Evolutionary conservation across 2,329 filamentous ascomycete species (phyloP).

Genomic region (Monilinia fructigena): DNA sequence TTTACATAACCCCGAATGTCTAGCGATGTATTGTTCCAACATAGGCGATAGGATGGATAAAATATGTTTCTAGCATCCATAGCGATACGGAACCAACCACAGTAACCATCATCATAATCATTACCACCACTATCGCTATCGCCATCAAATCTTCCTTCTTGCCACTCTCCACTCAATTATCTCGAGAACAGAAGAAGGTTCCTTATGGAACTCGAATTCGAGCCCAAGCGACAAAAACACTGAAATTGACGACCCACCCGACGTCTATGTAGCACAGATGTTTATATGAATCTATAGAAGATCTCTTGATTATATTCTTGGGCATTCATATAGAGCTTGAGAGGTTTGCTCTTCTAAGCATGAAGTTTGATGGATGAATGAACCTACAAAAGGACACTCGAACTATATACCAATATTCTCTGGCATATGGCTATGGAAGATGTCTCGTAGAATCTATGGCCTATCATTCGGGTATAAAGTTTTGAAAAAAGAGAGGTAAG

Average conservation of each 20-base stretch:
- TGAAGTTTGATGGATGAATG: neutral
- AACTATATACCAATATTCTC: neutral
- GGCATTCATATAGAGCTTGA: neutral
- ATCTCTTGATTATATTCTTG: neutral
- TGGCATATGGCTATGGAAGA: neutral
- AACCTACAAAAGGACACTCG: neutral
- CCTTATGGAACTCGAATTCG: neutral
- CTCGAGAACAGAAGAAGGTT: neutral
- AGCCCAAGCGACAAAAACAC: neutral
- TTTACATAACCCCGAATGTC: neutral
- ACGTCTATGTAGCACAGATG: neutral
- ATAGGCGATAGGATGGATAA: neutral
- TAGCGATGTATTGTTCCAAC: neutral
- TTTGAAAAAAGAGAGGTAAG: neutral
- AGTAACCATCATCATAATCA: neutral
- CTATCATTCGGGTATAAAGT: neutral
- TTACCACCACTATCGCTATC: neutral
- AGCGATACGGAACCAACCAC: neutral
- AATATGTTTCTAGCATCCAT: neutral
- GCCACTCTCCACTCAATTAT: no score
- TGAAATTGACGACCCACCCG: neutral
- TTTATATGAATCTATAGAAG: neutral
- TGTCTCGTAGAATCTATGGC: neutral
- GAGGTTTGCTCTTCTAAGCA: neutral
- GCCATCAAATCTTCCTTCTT: neutral